Evolutionary conservation across 345 rosid species (phyloP).

Genomic region (Raphanus raphanistrum): DNA sequence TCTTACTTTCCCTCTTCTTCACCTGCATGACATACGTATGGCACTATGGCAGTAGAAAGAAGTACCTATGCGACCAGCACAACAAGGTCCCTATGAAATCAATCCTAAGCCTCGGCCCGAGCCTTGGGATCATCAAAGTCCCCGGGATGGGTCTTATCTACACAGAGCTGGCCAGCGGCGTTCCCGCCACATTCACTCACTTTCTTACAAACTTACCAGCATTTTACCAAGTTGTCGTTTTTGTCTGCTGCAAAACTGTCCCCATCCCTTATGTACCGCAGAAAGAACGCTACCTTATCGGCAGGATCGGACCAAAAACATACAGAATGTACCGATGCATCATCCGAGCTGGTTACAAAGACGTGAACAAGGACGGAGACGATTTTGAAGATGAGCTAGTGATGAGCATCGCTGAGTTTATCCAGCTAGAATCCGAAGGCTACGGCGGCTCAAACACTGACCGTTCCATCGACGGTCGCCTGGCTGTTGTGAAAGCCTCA

Average conservation of each 20-base stretch:
- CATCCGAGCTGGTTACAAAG: slow-evolving; percentile 85
- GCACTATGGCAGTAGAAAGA: slow-evolving; percentile 83
- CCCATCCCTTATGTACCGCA: slow-evolving; percentile 79
- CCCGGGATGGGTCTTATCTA: slow-evolving; percentile 94
- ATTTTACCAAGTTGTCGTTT: slow-evolving; percentile 87
- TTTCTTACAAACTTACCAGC: slow-evolving; percentile 85
- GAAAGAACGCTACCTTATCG: slow-evolving; percentile 82
- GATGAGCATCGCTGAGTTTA: slow-evolving; percentile 88
- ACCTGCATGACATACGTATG: slow-evolving; percentile 63
- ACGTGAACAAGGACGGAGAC: slow-evolving; percentile 62
- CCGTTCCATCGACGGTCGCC: slow-evolving; percentile 61
- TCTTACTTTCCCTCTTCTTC: slow-evolving; percentile 57
- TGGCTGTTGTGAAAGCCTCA: slow-evolving; percentile 80
- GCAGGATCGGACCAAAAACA: slow-evolving; percentile 91
- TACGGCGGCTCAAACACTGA: slow-evolving; percentile 46
- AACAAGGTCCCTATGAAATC: slow-evolving; percentile 80
- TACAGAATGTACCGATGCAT: slow-evolving; percentile 87
- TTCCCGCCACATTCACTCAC: slow-evolving; percentile 80
- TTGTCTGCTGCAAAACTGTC: slow-evolving; percentile 80
- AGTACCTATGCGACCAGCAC: slow-evolving; percentile 74
- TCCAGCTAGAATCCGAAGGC: slow-evolving; percentile 88
- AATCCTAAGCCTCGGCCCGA: slow-evolving; percentile 76
- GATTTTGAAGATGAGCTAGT: slow-evolving; percentile 82
- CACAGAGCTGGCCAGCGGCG: slow-evolving; percentile 73
- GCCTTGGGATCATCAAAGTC: slow-evolving; percentile 81